Percentiles rank a stretch among this genome's conserved stretches.
phyloP scores from a whole-genome alignment of 345 rosid genomes.

The Brassica cretica region DNA sequence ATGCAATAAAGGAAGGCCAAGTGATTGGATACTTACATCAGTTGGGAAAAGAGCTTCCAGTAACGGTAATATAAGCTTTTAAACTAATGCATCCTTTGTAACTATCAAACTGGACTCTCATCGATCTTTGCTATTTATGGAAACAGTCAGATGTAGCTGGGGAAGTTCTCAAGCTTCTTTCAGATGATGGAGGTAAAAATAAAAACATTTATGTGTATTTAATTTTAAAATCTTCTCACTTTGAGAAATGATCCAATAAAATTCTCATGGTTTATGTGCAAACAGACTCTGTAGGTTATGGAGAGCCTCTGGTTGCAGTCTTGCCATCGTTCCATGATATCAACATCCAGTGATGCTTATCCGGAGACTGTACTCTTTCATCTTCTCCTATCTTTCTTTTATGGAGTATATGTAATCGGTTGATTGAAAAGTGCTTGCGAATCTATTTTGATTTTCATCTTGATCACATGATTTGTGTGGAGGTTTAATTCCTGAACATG shows the following conservation, averaged over 20 bases:
- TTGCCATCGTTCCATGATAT: constrained; percentile 79
- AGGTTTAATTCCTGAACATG: neutral
- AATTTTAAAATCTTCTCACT: neutral
- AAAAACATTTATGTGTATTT: neutral
- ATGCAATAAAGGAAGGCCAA: constrained; percentile 78
- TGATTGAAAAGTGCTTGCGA: constrained; percentile 20
- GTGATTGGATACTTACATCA: constrained; percentile 84
- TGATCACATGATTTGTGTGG: neutral
- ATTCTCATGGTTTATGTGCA: neutral
- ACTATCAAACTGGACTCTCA: neutral
- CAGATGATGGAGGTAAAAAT: constrained; percentile 76
- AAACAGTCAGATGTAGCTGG: constrained; percentile 90
- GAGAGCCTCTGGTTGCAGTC: constrained; percentile 85
- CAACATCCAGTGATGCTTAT: constrained; percentile 34
- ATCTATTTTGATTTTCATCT: neutral
- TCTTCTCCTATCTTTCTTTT: constrained; percentile 7
- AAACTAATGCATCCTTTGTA: neutral
- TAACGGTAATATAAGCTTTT: constrained; percentile 57
- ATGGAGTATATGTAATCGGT: neutral
- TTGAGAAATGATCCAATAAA: neutral
- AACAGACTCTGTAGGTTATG: constrained; percentile 83
- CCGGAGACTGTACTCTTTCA: constrained; percentile 18
- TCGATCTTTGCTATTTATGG: constrained; percentile 28
- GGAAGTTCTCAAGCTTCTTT: constrained; percentile 79
- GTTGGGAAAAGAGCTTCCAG: constrained; percentile 75